Evolutionary conservation across 2,329 filamentous ascomycete genomes (phyloP).

Genomic region (Fusarium sp.): DNA sequence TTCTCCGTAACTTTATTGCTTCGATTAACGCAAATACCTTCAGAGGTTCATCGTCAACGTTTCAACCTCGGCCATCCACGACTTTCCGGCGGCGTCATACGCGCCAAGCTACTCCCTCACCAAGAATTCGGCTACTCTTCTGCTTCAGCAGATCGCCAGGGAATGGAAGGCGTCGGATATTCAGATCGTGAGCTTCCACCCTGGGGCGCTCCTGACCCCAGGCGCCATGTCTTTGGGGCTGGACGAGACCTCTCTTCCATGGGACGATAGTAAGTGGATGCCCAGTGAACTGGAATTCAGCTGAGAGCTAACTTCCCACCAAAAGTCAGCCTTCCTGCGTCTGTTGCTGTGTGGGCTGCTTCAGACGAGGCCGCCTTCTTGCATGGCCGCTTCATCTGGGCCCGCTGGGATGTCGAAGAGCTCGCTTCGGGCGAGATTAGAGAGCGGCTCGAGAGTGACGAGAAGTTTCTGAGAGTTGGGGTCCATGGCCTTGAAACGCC

Average conservation of each 20-base stretch:
- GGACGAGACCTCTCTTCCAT: neutral
- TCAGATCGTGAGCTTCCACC: constrained; percentile 10
- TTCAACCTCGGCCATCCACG: constrained; percentile 3
- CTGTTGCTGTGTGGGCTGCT: constrained; percentile 4
- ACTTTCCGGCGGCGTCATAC: constrained; percentile 1
- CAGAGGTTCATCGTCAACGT: constrained; percentile 6
- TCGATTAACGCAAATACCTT: neutral
- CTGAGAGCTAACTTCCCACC: neutral
- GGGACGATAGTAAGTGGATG: constrained; percentile 1
- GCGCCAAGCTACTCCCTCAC: constrained; percentile 4
- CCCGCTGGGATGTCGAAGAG: constrained; percentile 5
- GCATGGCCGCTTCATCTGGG: constrained; percentile 6
- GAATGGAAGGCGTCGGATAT: neutral
- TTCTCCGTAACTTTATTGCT: neutral
- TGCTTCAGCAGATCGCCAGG: neutral
- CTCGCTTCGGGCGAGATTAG: neutral
- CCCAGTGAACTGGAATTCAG: neutral
- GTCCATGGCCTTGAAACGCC: neutral
- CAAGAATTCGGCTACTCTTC: constrained; percentile 4
- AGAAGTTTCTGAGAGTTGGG: neutral
- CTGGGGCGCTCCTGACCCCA: neutral
- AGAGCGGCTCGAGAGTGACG: neutral
- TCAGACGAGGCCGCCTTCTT: neutral
- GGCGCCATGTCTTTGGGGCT: neutral
- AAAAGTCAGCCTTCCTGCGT: neutral